Conservation (phyloP, 768 basidiomycete species). For the Plicaturopsis crispa region DNA sequence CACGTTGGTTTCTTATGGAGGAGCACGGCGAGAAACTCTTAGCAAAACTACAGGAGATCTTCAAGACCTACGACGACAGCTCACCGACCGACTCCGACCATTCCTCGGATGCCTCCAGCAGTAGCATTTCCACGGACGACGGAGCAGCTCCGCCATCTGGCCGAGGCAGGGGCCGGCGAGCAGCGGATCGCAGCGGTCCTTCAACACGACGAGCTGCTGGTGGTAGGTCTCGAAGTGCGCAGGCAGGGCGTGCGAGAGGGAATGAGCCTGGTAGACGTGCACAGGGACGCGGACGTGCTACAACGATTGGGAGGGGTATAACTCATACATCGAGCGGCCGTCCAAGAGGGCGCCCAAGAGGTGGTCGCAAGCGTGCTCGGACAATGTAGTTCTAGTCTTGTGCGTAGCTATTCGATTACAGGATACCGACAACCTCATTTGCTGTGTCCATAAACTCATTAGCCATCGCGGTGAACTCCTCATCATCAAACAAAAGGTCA, state of each 20-base stretch:
- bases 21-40: background rate
- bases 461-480: slow-evolving; percentile 4
- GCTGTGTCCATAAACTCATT: slow-evolving; percentile 2
- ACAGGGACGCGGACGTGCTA: background rate
- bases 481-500: slow-evolving; percentile 8
- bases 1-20: slow-evolving; percentile 3
- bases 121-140: background rate
- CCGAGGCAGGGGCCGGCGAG: background rate
- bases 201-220: too few species aligned
- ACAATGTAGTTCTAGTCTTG: background rate
- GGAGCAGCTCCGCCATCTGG: background rate
- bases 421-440: background rate
- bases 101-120: background rate
- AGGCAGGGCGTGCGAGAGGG: background rate
- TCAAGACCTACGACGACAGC: background rate
- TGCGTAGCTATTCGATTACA: background rate
- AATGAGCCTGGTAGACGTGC: background rate
- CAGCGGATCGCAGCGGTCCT: background rate
- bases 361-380: background rate
- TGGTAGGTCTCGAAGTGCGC: too few species aligned
- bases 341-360: background rate
- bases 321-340: background rate
- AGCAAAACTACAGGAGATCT: background rate
- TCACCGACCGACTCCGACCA: background rate
- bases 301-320: background rate